Conservation (phyloP, 192 early-diverging fungal species). For the Phlyctochytrium planicorne region DNA sequence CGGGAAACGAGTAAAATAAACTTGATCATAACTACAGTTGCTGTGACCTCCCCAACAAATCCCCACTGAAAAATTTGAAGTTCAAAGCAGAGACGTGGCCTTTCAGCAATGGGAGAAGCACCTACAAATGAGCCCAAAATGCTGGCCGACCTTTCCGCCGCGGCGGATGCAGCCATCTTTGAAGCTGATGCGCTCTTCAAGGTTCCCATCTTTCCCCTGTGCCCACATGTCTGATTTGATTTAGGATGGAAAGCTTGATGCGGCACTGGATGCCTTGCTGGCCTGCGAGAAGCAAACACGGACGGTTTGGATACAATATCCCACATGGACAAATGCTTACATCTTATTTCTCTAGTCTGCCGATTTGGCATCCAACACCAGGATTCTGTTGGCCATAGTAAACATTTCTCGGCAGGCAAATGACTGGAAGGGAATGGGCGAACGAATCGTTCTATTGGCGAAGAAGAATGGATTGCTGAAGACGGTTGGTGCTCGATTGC, state of each 20-base stretch:
- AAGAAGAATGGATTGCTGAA: constrained; percentile 98
- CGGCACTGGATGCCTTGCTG: constrained; percentile 87
- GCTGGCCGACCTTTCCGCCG: not conserved
- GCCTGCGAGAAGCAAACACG: constrained; percentile 94
- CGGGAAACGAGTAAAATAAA: constrained; percentile 54
- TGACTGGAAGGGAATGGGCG: constrained; percentile 90
- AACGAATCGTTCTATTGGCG: constrained; percentile 86
- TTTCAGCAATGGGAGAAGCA: too few species aligned
- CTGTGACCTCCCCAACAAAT: too few species aligned
- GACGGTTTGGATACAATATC: constrained; percentile 60
- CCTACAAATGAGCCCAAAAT: not conserved
- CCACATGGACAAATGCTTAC: not conserved
- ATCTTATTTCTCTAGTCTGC: constrained; percentile 53
- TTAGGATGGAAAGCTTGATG: constrained; percentile 64
- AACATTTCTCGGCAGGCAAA: constrained; percentile 66
- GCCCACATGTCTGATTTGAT: not conserved
- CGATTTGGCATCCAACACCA: constrained; percentile 85
- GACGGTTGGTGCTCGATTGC: constrained; percentile 21
- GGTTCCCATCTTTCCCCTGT: not conserved
- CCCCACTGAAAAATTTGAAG: too few species aligned
- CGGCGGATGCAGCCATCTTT: not conserved
- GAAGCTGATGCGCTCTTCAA: not conserved
- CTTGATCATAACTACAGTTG: too few species aligned
- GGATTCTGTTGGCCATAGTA: constrained; percentile 80
- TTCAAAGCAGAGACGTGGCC: too few species aligned